phyloP scores from a whole-genome alignment of 192 early-diverging fungal genomes.

The Cladochytrium replicatum region DNA sequence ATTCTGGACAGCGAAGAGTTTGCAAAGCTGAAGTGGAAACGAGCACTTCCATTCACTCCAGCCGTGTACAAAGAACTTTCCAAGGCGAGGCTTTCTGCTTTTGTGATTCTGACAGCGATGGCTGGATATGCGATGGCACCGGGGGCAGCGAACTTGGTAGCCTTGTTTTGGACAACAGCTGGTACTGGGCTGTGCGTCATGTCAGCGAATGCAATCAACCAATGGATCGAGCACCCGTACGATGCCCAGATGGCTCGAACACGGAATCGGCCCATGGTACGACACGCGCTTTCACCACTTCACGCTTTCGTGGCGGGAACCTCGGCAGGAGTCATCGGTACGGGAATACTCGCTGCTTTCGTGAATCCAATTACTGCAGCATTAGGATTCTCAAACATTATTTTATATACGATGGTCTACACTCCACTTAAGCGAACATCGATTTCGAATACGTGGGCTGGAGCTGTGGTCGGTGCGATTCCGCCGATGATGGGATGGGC shows the following conservation, averaged over 20 bases:
- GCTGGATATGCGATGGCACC: constrained; percentile 89
- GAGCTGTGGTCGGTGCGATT: constrained; percentile 89
- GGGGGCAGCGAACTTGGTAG: constrained; percentile 39
- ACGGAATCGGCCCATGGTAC: constrained; percentile 73
- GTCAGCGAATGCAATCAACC: constrained; percentile 91
- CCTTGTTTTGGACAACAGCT: constrained; percentile 67
- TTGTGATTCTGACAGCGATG: constrained; percentile 92
- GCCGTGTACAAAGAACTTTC: constrained; percentile 61
- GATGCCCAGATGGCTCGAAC: constrained; percentile 97
- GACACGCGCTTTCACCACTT: constrained; percentile 55
- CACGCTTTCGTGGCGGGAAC: constrained; percentile 71
- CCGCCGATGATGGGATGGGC: constrained; percentile 98
- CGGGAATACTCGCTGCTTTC: constrained; percentile 49
- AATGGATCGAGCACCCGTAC: constrained; percentile 90
- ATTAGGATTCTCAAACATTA: constrained; percentile 74
- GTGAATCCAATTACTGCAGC: constrained; percentile 82
- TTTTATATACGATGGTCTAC: constrained; percentile 83
- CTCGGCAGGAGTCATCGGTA: constrained; percentile 56
- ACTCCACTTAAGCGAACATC: constrained; percentile 89
- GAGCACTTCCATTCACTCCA: constrained; percentile 4
- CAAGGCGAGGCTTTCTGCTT: constrained; percentile 77
- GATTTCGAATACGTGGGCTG: constrained; percentile 94
- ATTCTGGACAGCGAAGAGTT: too few relatives aligned
- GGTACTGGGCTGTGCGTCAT: constrained; percentile 82
- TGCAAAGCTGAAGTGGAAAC: too few relatives aligned